Evolutionary conservation across 148 eudicot species (phyloP), one percentile per base, ranked within the genome.

Genomic region (Arctostaphylos glauca): DNA sequence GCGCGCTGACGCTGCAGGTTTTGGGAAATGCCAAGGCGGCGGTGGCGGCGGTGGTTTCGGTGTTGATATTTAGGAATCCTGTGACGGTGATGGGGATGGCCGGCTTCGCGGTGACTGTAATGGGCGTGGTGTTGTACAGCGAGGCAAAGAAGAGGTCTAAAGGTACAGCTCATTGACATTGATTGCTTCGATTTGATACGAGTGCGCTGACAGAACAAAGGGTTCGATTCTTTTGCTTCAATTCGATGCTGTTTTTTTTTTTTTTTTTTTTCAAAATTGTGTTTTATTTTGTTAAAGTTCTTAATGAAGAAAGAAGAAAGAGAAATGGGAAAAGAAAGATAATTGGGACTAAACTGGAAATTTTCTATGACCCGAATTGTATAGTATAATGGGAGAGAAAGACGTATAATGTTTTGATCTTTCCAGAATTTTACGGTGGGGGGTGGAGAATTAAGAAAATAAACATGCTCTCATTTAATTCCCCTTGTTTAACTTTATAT

Each of bases 21-120:
- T 50, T 95, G 56, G 98, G 98, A 15, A 95, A 95, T 71, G 97
- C 97, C 9, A 95, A 95, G 88, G 95, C 97, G 66, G 98, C 94
- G 6, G 95, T 89, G 48, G 98, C 98, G 14, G 98, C 97, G 14
- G 87, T 92, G n/a, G 95, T 95, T 21, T 95, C 98, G 58, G 97
- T 95, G 19, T 74, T 93, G 88, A 92, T 95, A 6, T 95, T 95
- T 13, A 85, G 89, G 90, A 95, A 95, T 87, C 98, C 97, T 89
- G 98, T 95, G 80, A 95, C 97, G 59, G 93, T 83, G 79, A 95
- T 93, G 97, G 97, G 98, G 21, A 90, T 95, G 85, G 76, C 89
- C 47, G 98, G 98, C 13, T 95, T 93, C 60, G 98, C 85, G 3
- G 88, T 95, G 14, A 95, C 98, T 2, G 76, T 95, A 2, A 84